Conservation (phyloP, 2,329 filamentous ascomycete genomes). For the Setomelanomma holmii region DNA sequence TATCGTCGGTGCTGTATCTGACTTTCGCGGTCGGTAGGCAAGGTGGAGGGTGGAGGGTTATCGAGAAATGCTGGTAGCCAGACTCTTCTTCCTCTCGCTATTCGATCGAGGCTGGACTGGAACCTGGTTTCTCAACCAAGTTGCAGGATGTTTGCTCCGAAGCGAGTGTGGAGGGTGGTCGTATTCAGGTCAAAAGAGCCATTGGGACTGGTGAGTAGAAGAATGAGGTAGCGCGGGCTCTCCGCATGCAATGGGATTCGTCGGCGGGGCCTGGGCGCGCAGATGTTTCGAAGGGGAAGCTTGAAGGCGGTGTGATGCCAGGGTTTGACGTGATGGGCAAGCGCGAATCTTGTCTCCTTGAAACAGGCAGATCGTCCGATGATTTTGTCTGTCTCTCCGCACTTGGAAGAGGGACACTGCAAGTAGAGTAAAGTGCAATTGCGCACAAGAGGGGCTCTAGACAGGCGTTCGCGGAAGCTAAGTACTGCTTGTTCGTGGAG, state of each 20-base stretch:
- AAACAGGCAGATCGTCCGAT: conserved; percentile 7
- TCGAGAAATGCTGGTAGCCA: not conserved
- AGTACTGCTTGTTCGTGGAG: conserved; percentile 25
- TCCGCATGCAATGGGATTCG: conserved; percentile 12
- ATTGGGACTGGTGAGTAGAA: conserved; percentile 27
- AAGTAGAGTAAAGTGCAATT: conserved; percentile 3
- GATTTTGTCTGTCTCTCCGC: conserved; percentile 1
- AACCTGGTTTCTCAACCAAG: not conserved
- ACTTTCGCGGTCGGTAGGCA: not conserved
- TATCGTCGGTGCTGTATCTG: conserved; percentile 2
- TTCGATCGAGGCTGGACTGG: not conserved
- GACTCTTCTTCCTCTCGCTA: not conserved
- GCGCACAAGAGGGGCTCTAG: conserved; percentile 14
- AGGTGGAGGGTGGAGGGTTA: not conserved
- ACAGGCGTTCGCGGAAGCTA: conserved; percentile 35
- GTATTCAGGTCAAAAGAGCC: conserved; percentile 26
- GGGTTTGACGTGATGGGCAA: conserved; percentile 36
- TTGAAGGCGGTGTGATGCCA: conserved; percentile 34
- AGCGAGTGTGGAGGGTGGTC: conserved; percentile 21
- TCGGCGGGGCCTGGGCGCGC: conserved; percentile 25
- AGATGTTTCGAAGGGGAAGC: conserved; percentile 34
- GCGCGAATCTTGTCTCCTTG: conserved; percentile 25
- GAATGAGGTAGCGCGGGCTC: conserved; percentile 16
- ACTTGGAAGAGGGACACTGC: not conserved
- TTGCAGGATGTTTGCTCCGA: conserved; percentile 1